A percentile compares a stretch with the other conserved stretches of the same genome.
Conservation (phyloP, 202 grass and related monocot species). For the Cymbopogon flexuosus region DNA sequence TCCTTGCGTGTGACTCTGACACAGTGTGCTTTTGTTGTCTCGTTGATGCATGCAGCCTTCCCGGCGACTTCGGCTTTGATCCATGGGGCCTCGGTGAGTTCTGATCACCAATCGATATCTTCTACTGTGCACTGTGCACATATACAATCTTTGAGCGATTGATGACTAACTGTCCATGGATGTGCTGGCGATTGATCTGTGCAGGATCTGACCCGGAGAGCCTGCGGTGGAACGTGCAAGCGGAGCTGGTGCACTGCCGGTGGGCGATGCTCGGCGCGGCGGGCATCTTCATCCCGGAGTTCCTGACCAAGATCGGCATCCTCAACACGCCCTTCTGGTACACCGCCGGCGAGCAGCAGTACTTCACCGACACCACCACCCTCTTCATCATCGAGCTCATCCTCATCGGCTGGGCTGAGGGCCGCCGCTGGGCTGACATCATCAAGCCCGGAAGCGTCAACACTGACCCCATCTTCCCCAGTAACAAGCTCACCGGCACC, state of each 20-base stretch:
- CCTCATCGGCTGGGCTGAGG: constrained; percentile 95
- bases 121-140: background rate
- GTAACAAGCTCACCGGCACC: constrained; percentile 97
- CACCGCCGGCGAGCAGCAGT: constrained; percentile 68
- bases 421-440: constrained; percentile 96
- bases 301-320: constrained; percentile 90
- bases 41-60: constrained; percentile 62
- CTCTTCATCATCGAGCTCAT: constrained; percentile 93
- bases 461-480: constrained; percentile 95
- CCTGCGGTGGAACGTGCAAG: constrained; percentile 87
- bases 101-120: background rate
- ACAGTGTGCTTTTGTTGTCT: constrained; percentile 3
- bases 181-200: background rate
- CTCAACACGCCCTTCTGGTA: constrained; percentile 98
- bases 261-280: constrained; percentile 99
- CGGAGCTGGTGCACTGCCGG: constrained; percentile 93
- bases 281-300: constrained; percentile 97
- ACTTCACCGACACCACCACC: constrained; percentile 99
- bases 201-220: constrained; percentile 95
- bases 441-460: constrained; percentile 91
- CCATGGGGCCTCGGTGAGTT: constrained; percentile 79
- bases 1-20: background rate
- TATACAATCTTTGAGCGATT: background rate
- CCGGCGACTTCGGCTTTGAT: constrained; percentile 94
- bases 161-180: background rate